These are phyloP conservation scores for Fusarium praegraminearum DNA, from an alignment of 2,329 filamentous ascomycete species.

Conservation along the genomic window DNA sequence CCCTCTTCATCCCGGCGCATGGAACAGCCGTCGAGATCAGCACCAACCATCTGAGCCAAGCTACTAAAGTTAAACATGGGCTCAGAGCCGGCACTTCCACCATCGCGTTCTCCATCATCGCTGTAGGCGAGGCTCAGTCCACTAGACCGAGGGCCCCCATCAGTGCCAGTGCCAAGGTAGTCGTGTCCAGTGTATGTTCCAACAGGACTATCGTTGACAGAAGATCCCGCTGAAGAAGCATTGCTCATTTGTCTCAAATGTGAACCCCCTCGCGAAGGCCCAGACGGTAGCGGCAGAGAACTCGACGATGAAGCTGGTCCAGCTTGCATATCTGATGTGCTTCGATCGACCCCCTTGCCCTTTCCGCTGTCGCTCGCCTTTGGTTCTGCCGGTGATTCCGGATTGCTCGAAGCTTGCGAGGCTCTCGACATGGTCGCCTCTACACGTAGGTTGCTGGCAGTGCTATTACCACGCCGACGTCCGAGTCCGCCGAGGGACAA, in stretches of 20 bases:
- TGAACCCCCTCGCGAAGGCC: constrained; percentile 71
- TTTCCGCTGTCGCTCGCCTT: constrained; percentile 62
- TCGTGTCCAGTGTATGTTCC: constrained; percentile 61
- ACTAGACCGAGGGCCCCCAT: constrained; percentile 65
- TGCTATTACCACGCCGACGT: constrained; percentile 70
- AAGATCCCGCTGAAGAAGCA: constrained; percentile 85
- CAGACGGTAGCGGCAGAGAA: constrained; percentile 60
- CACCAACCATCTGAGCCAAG: constrained; percentile 84
- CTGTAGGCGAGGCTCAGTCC: constrained; percentile 64
- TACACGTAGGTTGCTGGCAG: constrained; percentile 68
- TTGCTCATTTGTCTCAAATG: constrained; percentile 87
- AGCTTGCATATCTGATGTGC: constrained; percentile 39
- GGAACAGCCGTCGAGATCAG: constrained; percentile 64
- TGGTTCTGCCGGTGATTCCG: constrained; percentile 43
- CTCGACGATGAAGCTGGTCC: constrained; percentile 52
- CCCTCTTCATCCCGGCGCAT: constrained; percentile 49
- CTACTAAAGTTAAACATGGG: constrained; percentile 94
- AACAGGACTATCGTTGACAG: constrained; percentile 74
- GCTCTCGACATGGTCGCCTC: constrained; percentile 65
- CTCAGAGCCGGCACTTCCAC: constrained; percentile 68
- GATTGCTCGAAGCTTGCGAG: constrained; percentile 47
- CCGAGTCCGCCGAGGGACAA: constrained; percentile 71
- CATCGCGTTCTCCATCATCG: constrained; percentile 63
- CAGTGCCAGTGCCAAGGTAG: constrained; percentile 47
- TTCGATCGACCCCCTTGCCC: constrained; percentile 77